Base-by-base conservation (phyloP, 495 filamentous ascomycete genomes). In the Hypoxylon trugodes region DNA sequence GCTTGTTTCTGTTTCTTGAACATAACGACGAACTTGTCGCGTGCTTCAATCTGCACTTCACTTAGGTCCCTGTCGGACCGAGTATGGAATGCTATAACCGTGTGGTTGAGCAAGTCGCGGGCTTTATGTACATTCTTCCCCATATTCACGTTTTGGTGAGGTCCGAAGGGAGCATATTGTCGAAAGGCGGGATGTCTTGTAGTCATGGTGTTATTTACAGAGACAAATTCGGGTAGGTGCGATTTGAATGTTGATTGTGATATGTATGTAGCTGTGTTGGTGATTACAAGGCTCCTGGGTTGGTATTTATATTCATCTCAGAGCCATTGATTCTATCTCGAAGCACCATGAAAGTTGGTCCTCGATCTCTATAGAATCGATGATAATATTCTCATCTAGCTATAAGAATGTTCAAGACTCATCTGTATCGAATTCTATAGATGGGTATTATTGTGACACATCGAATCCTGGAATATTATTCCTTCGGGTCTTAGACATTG, bases 121-220 rank as follows among this genome's bases (percentile, higher is more conserved):
- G 64, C 38, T 8, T 4, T 47, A 32, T 67, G 48, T 0, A 10
- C 25, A 2, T 48, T 41, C 18, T 33, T 33, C 8, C 42, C 2
- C 12, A 62, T 36, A 2, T 0, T 2, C 7, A 57, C 28, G 21
- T 37, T 16, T 10, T 45, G 8, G 51, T 48, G 37, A 6, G 24
- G 15, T 1, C 24, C 18, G 40, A 67, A 62, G 1, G 64, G 64
- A 32, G 64, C 64, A 12, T 67, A 67, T 8, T n/a, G 21, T 2
- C 28, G 25, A 2, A 40, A 16, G 2, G 16, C 5, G 3, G 6
- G 13, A 7, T 66, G 62, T 2, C 21, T 38, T 4, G 36, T 19
- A 9, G 56, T 33, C n/a, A 7, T 35, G 8, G 16, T 36, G 3
- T 35, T 3, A 35, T 0, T 8, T 4, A 26, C 26, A 25, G 19